These are phyloP conservation scores for Blastomyces percursus DNA, from an alignment of 2,329 filamentous ascomycete species.

Conservation along the genomic window DNA sequence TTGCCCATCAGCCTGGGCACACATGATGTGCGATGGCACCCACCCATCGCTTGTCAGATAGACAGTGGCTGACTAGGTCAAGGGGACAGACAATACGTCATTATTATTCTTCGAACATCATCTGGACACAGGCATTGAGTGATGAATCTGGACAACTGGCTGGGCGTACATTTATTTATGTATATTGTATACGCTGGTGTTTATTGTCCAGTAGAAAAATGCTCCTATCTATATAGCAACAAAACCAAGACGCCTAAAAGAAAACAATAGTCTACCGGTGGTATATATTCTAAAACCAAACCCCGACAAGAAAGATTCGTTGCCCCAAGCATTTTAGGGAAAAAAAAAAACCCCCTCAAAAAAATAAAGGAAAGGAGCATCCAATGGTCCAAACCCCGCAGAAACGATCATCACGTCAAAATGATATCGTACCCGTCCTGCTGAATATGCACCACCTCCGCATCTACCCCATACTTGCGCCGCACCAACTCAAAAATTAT, in stretches of 20 bases:
- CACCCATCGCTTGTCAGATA: background rate
- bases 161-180: background rate
- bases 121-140: background rate
- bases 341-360: no score
- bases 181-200: background rate
- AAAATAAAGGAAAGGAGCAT: no score
- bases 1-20: background rate
- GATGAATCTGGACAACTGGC: background rate
- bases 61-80: background rate
- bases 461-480: conserved; percentile 46
- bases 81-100: background rate
- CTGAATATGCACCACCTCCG: conserved; percentile 44
- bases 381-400: background rate
- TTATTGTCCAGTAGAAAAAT: background rate
- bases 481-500: conserved; percentile 55
- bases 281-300: background rate
- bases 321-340: background rate
- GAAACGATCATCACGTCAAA: conserved; percentile 31
- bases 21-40: background rate
- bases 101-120: background rate
- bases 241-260: background rate
- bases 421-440: conserved; percentile 54
- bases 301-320: no score
- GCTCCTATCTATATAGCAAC: background rate
- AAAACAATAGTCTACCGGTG: background rate